Conservation (phyloP, 176 grass and related monocot species). For the Oryza coarctata region DNA sequence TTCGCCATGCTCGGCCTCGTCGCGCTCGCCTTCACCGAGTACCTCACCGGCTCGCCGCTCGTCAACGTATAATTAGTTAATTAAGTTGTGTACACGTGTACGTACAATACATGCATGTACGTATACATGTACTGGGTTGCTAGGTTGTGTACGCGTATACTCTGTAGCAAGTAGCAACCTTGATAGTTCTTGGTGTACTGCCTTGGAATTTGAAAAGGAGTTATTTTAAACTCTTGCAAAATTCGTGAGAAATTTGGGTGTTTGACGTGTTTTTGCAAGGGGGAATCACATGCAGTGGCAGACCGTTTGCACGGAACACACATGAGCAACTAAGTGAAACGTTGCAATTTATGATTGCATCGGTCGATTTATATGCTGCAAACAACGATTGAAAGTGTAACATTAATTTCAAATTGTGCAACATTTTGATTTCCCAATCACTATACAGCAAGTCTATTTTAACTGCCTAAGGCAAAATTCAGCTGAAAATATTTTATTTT, state of each 20-base stretch:
- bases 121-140: not conserved
- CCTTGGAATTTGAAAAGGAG: not conserved
- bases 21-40: conserved; percentile 79
- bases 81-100: not conserved
- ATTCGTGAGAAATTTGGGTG: not conserved
- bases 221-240: not conserved
- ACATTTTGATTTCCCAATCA: too few species aligned
- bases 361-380: too few species aligned
- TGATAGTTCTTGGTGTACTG: not conserved
- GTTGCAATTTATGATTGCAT: too few species aligned
- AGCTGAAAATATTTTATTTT: too few species aligned
- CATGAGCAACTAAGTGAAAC: too few species aligned
- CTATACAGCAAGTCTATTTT: too few species aligned
- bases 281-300: too few species aligned
- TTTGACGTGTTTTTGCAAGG: too few species aligned
- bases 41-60: conserved; percentile 66
- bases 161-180: not conserved
- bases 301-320: too few species aligned
- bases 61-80: conserved; percentile 35
- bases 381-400: too few species aligned
- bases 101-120: not conserved
- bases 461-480: too few species aligned
- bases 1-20: conserved; percentile 88
- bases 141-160: not conserved
- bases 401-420: too few species aligned